Evolutionary conservation across 2,329 filamentous ascomycete genomes (phyloP).

Genomic region (Verticillium dahliae): DNA sequence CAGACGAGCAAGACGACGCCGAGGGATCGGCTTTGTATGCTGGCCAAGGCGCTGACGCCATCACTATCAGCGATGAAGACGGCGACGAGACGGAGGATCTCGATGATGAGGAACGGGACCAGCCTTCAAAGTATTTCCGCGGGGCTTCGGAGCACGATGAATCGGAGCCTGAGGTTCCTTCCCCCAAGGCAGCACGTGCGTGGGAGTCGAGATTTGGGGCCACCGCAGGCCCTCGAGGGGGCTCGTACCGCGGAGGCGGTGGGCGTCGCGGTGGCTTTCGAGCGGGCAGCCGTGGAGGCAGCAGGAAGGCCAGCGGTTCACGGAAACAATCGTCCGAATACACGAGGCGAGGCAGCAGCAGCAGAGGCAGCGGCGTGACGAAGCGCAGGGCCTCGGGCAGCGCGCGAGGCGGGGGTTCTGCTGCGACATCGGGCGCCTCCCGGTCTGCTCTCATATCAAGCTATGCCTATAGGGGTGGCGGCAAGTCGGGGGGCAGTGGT

Average conservation of each 20-base stretch:
- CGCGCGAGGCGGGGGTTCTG: constrained; percentile 3
- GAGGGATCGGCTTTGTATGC: constrained; percentile 7
- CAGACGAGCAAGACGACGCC: constrained; percentile 30
- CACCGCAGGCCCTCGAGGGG: constrained; percentile 17
- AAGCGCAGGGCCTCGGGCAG: constrained; percentile 11
- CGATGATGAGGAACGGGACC: constrained; percentile 29
- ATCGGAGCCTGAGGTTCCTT: background rate
- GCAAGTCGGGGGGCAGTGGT: constrained; percentile 6
- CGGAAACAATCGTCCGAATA: constrained; percentile 7
- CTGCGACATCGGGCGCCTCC: constrained; percentile 4
- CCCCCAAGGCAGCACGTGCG: constrained; percentile 15
- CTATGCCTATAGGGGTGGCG: constrained; percentile 20
- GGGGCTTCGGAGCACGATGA: constrained; percentile 7
- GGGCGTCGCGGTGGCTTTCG: constrained; percentile 19
- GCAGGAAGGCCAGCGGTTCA: constrained; percentile 21
- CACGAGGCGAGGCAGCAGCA: constrained; percentile 2
- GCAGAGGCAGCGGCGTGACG: constrained; percentile 8
- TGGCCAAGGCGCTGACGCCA: constrained; percentile 42
- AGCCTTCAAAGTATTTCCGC: constrained; percentile 41
- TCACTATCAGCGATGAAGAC: constrained; percentile 41
- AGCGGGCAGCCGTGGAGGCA: constrained; percentile 12
- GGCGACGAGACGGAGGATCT: constrained; percentile 21
- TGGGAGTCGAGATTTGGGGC: constrained; percentile 16
- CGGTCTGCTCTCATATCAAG: constrained; percentile 4
- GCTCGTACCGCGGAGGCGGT: constrained; percentile 11